Evolutionary conservation across 768 basidiomycete genomes (phyloP).

Genomic region (Hypholoma fasciculare): DNA sequence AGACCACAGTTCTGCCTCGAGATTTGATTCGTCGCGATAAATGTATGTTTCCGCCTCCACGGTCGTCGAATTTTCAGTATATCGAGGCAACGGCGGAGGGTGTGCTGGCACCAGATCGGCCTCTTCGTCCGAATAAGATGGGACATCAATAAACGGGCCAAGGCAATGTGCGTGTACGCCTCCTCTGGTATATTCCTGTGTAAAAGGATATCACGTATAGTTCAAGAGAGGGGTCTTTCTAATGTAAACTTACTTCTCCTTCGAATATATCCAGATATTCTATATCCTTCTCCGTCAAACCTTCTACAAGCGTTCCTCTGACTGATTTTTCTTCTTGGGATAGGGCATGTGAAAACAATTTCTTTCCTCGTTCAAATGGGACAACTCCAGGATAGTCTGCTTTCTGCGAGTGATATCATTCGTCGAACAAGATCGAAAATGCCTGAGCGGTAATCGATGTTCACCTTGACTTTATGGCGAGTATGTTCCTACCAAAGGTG

Average conservation of each 20-base stretch:
- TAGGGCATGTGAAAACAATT: conserved; percentile 52
- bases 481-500: conserved; percentile 63
- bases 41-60: conserved; percentile 74
- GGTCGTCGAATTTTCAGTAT: conserved; percentile 28
- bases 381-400: conserved; percentile 87
- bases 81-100: conserved; percentile 40
- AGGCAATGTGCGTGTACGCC: conserved; percentile 59
- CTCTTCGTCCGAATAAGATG: conserved; percentile 29
- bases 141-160: conserved; percentile 35
- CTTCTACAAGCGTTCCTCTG: conserved; percentile 76
- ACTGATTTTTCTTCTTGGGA: conserved; percentile 65
- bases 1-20: conserved; percentile 72
- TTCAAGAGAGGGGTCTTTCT: neutral
- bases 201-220: neutral
- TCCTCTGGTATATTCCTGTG: conserved; percentile 71
- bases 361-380: conserved; percentile 49
- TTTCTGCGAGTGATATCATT: conserved; percentile 32
- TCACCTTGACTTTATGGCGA: conserved; percentile 74
- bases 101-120: conserved; percentile 39
- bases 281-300: conserved; percentile 67
- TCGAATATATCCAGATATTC: conserved; percentile 79
- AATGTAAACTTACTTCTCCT: conserved; percentile 56
- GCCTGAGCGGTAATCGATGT: neutral
- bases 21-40: conserved; percentile 45
- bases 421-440: neutral